Evolutionary conservation across 306 rosid species (phyloP).

Genomic region (Rosa persica): DNA sequence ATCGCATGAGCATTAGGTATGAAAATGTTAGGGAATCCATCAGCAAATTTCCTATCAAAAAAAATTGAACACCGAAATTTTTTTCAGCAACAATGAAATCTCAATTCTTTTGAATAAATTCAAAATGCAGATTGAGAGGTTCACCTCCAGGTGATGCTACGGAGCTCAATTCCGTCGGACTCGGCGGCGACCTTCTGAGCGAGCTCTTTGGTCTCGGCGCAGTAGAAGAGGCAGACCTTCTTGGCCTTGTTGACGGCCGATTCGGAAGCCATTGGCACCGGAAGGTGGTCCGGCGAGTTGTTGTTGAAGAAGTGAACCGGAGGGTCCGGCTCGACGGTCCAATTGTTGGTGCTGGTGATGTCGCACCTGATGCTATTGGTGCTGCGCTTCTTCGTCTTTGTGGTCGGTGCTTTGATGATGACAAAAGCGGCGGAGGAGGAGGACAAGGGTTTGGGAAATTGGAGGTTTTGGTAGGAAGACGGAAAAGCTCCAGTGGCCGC

Average conservation of each 20-base stretch:
- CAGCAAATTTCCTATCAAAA: slow-evolving; percentile 75
- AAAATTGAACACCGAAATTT: neutral
- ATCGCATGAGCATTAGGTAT: slow-evolving; percentile 94
- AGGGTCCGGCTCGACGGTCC: slow-evolving; percentile 47
- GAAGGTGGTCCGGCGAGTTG: slow-evolving; percentile 28
- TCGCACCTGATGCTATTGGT: slow-evolving; percentile 39
- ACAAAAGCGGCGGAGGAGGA: slow-evolving; percentile 15
- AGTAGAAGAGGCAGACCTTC: slow-evolving; percentile 74
- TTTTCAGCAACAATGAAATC: too few species aligned
- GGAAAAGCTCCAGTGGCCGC: slow-evolving; percentile 56
- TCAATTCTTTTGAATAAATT: too few species aligned
- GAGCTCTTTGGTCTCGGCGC: slow-evolving; percentile 75
- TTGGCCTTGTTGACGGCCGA: slow-evolving; percentile 44
- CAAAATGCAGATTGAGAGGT: neutral
- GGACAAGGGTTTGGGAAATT: slow-evolving; percentile 23
- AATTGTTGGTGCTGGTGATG: slow-evolving; percentile 49
- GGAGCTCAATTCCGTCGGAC: slow-evolving; percentile 72
- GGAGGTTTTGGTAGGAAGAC: slow-evolving; percentile 27
- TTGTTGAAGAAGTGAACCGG: slow-evolving; percentile 29
- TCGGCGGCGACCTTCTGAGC: slow-evolving; percentile 73
- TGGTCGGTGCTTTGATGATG: slow-evolving; percentile 7
- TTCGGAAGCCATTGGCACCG: slow-evolving; percentile 51
- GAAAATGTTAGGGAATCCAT: slow-evolving; percentile 96
- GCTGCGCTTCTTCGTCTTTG: neutral
- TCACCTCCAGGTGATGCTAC: slow-evolving; percentile 75